Evolutionary conservation across 2,329 filamentous ascomycete genomes (phyloP).

Genomic region (Lachnellula arida): DNA sequence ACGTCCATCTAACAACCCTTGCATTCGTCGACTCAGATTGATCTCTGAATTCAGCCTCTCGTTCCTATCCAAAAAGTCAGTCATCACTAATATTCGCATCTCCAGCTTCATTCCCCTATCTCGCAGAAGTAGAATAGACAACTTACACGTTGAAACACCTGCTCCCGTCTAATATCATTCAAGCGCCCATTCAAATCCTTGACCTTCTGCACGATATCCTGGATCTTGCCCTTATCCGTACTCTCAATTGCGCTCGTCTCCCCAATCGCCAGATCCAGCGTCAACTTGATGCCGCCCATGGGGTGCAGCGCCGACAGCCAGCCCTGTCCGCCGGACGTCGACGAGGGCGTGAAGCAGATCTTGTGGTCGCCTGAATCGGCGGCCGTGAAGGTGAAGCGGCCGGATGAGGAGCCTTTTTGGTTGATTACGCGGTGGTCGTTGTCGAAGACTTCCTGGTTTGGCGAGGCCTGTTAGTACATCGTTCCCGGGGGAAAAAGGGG

Average conservation of each 20-base stretch:
- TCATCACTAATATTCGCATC: neutral
- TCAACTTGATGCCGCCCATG: constrained; percentile 76
- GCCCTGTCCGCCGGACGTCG: constrained; percentile 61
- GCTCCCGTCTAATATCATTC: constrained; percentile 85
- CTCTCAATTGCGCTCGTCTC: constrained; percentile 92
- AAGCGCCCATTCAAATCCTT: constrained; percentile 84
- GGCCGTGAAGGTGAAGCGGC: constrained; percentile 93
- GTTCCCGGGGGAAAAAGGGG: constrained; percentile 1
- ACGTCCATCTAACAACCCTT: constrained; percentile 87
- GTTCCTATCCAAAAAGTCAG: constrained; percentile 57
- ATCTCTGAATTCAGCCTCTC: constrained; percentile 96
- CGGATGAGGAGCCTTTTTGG: constrained; percentile 68
- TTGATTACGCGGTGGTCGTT: constrained; percentile 94
- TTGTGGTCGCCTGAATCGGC: constrained; percentile 93
- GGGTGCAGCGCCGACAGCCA: constrained; percentile 65
- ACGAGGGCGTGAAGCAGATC: constrained; percentile 87
- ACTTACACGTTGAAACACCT: constrained; percentile 88
- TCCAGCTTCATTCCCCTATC: neutral
- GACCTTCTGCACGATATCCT: constrained; percentile 82
- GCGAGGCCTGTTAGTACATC: neutral
- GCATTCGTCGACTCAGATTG: constrained; percentile 92
- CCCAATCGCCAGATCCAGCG: constrained; percentile 87
- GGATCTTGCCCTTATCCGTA: constrained; percentile 87
- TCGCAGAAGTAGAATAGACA: neutral
- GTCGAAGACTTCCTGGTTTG: constrained; percentile 82